These are phyloP conservation scores for Eutypa lata DNA, from an alignment of 2,329 filamentous ascomycete genomes.

Conservation along the genomic window DNA sequence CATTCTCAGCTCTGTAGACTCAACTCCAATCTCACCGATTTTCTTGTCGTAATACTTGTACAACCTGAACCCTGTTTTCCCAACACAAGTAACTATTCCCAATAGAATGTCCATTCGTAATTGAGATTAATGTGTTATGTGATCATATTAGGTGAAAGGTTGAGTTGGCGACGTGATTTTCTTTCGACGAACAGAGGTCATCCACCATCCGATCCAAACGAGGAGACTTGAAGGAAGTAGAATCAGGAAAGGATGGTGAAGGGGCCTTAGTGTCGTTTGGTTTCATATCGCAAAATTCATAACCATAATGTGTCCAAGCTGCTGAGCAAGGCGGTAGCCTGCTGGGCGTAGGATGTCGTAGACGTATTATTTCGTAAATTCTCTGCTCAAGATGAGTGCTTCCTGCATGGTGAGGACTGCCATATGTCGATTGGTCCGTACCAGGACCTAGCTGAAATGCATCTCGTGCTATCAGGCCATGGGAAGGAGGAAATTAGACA, in stretches of 20 bases:
- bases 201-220: constrained; percentile 17
- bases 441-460: constrained; percentile 30
- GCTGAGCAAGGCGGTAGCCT: constrained; percentile 45
- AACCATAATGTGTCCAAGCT: constrained; percentile 62
- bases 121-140: constrained; percentile 24
- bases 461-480: constrained; percentile 17
- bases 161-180: constrained; percentile 14
- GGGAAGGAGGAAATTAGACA: constrained; percentile 18
- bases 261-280: constrained; percentile 16
- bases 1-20: constrained; percentile 15
- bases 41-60: constrained; percentile 14
- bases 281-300: constrained; percentile 55
- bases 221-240: constrained; percentile 12
- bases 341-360: constrained; percentile 55
- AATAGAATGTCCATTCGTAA: constrained; percentile 25
- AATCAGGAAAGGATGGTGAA: constrained; percentile 15
- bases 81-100: constrained; percentile 28
- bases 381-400: constrained; percentile 49
- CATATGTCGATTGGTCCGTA: constrained; percentile 40
- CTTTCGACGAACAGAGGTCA: constrained; percentile 15
- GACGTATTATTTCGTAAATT: constrained; percentile 53
- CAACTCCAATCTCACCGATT: constrained; percentile 11
- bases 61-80: constrained; percentile 27
- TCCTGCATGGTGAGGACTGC: constrained; percentile 36
- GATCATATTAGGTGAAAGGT: constrained; percentile 25